Evolutionary conservation across 1,284 basidiomycete species (phyloP), one percentile per base, ranked within the genome.

Genomic region (Cutaneotrichosporon cutaneum): DNA sequence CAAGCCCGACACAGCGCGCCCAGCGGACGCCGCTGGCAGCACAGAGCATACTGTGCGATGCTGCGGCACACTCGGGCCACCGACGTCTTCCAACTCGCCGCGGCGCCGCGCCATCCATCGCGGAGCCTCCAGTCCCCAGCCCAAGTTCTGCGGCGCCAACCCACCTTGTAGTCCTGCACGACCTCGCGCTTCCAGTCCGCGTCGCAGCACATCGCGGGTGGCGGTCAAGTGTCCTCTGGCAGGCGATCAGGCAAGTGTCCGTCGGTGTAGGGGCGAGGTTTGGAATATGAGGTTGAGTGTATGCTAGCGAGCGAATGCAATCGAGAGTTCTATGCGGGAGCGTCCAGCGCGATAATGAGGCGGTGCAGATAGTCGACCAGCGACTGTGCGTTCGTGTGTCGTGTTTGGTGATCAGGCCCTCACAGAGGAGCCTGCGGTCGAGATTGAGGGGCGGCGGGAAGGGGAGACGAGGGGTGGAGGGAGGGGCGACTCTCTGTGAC

Each of bases 81-180:
- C n/a, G n/a, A n/a, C n/a, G n/a, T n/a, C 36, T 42, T 14, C 36
- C 36, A 42, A 4, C 36, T 30, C 30, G 30, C 30, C 9, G 30
- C 30, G 30, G n/a, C n/a, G n/a, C n/a, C n/a, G n/a, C n/a, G n/a
- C n/a, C n/a, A n/a, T n/a, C n/a, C n/a, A n/a, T n/a, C n/a, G n/a
- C n/a, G n/a, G n/a, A n/a, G n/a, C n/a, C n/a, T n/a, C n/a, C n/a
- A n/a, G n/a, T 30, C 30, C 5, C 4, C 30, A 30, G 30, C 30
- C 30, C 5, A 4, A 9, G 21, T 1, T 48, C 54, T 47, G n/a
- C n/a, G 22, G 22, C 14, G 45, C 45, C 21, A 22, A 47, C 45
- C 56, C 66, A 93, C 94, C 85, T 98, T 99, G 82, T 98, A 95
- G 82, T 98, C 95, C 61, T 90, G 92, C 51, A 99, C 94, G 71